These are phyloP conservation scores for Candida chauliodis DNA, from an alignment of 805 yeast species.

Conservation along the genomic window DNA sequence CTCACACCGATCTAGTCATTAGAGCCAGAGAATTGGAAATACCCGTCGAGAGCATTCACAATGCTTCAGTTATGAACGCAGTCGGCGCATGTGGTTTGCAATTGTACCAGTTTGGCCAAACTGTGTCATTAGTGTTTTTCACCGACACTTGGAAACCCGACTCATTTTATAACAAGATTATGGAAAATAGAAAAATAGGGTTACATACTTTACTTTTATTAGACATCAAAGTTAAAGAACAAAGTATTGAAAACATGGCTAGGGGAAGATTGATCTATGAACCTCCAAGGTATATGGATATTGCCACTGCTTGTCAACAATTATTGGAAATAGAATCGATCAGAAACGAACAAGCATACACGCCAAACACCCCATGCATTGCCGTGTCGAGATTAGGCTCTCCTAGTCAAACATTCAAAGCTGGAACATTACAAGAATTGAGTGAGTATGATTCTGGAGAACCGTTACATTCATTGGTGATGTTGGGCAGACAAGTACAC, in stretches of 20 bases:
- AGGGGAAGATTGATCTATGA: slow-evolving; percentile 89
- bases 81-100: slow-evolving; percentile 98
- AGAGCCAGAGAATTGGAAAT: slow-evolving; percentile 86
- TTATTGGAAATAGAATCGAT: slow-evolving; percentile 81
- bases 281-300: slow-evolving; percentile 95
- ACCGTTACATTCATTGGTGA: slow-evolving; percentile 87
- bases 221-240: slow-evolving; percentile 96
- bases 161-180: slow-evolving; percentile 82
- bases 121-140: slow-evolving; percentile 94
- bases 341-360: slow-evolving; percentile 74
- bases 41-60: slow-evolving; percentile 78
- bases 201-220: slow-evolving; percentile 83
- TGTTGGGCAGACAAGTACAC: slow-evolving; percentile 91
- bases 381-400: slow-evolving; percentile 92
- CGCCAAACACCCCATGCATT: slow-evolving; percentile 86
- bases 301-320: slow-evolving; percentile 85
- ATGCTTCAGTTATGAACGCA: slow-evolving; percentile 97
- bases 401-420: slow-evolving; percentile 75
- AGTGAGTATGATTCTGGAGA: slow-evolving; percentile 86
- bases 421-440: slow-evolving; percentile 77
- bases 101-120: slow-evolving; percentile 92
- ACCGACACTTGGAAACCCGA: slow-evolving; percentile 97
- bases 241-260: slow-evolving; percentile 89
- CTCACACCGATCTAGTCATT: slow-evolving; percentile 90
- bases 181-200: slow-evolving; percentile 88